phyloP scores from a whole-genome alignment of 345 rosid genomes.

The Citrus australasica region DNA sequence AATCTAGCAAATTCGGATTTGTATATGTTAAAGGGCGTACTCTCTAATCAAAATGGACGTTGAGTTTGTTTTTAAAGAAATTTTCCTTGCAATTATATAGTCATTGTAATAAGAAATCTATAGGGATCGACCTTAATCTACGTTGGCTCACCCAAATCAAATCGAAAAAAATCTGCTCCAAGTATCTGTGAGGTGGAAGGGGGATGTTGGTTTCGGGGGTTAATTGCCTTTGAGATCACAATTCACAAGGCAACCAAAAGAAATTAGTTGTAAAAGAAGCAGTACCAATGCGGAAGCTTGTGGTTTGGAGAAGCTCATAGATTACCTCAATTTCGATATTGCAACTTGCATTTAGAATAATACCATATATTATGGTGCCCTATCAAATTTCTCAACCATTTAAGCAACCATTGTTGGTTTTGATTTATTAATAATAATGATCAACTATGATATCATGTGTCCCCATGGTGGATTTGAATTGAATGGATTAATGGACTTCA shows the following conservation, averaged over 20 bases:
- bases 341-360: slow-evolving; percentile 1
- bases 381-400: background rate
- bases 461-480: background rate
- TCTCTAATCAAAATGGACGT: background rate
- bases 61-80: background rate
- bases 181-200: too few relatives aligned
- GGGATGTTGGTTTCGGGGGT: too few relatives aligned
- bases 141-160: background rate
- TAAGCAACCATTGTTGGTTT: background rate
- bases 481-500: background rate
- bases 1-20: background rate
- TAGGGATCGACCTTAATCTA: too few relatives aligned
- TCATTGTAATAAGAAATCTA: too few relatives aligned
- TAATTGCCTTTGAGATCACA: background rate
- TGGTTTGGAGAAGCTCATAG: background rate
- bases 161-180: background rate
- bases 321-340: background rate
- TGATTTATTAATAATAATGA: background rate
- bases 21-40: background rate
- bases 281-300: background rate
- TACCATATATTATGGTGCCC: background rate
- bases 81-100: background rate
- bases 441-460: background rate
- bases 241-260: background rate
- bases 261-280: background rate